A percentile compares a stretch with the other conserved stretches of the same genome.
These are phyloP conservation scores for Thalassiosira hispida DNA, from an alignment of 352 stramenopile genomes.

Conservation along the genomic window DNA sequence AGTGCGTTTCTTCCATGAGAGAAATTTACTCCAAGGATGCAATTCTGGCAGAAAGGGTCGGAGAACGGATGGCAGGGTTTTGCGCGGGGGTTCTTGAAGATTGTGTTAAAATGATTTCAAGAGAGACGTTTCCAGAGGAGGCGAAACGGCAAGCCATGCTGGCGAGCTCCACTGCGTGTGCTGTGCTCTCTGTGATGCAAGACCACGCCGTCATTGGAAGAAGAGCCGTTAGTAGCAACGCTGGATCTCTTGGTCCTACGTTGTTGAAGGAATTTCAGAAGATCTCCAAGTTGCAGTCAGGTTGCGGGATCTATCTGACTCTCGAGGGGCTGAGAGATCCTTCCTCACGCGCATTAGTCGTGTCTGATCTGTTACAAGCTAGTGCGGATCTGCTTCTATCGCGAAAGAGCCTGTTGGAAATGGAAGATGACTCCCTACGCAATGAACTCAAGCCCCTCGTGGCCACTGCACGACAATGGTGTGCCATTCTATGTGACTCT, in stretches of 20 bases:
- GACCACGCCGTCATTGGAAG: slow-evolving; percentile 4
- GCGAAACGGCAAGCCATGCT: slow-evolving; percentile 41
- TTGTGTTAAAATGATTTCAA: slow-evolving; percentile 40
- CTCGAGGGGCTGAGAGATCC: slow-evolving; percentile 45
- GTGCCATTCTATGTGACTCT: slow-evolving; percentile 48
- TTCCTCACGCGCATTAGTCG: slow-evolving; percentile 35
- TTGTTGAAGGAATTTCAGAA: slow-evolving; percentile 58
- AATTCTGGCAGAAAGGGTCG: slow-evolving; percentile 55
- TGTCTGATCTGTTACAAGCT: slow-evolving; percentile 49
- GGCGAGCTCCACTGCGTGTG: slow-evolving; percentile 46
- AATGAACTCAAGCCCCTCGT: slow-evolving; percentile 45
- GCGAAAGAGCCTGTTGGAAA: slow-evolving; percentile 16
- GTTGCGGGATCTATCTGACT: slow-evolving; percentile 55
- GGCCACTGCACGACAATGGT: slow-evolving; percentile 51
- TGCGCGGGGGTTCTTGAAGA: slow-evolving; percentile 66
- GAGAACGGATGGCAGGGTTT: slow-evolving; percentile 55
- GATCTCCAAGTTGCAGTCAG: slow-evolving; percentile 52
- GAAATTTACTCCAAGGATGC: slow-evolving; percentile 59
- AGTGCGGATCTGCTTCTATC: slow-evolving; percentile 40
- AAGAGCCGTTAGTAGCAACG: background rate
- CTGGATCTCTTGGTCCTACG: background rate
- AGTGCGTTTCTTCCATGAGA: slow-evolving; percentile 47
- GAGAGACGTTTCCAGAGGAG: slow-evolving; percentile 18
- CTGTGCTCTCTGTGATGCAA: slow-evolving; percentile 56
- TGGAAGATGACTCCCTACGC: slow-evolving; percentile 27